phyloP scores from a whole-genome alignment of 108 stramenopile species.

The Fragilaria radians region DNA sequence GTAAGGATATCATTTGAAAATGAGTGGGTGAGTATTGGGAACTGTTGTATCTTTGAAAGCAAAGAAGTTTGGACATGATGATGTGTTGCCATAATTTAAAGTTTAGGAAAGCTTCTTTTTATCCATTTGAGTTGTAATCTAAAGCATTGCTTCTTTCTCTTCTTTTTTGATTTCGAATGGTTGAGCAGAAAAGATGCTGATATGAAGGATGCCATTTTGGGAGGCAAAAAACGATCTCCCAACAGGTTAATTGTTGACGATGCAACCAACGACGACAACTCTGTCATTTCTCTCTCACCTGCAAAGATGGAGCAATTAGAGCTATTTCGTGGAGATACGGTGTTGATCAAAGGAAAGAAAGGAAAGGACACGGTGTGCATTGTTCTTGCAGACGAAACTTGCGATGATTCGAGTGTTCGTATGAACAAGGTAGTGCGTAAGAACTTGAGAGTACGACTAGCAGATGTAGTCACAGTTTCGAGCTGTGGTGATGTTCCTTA shows the following conservation, averaged over 20 bases:
- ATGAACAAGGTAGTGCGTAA: constrained; percentile 99
- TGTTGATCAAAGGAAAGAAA: constrained; percentile 99
- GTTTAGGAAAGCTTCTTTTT: too few species aligned
- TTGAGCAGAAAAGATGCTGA: constrained; percentile 68
- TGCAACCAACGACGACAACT: constrained; percentile 99
- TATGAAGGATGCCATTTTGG: constrained; percentile 82
- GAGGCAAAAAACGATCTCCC: constrained; percentile 93
- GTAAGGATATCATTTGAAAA: too few species aligned
- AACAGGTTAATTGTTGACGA: constrained; percentile 99
- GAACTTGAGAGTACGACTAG: constrained; percentile 95
- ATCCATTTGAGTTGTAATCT: too few species aligned
- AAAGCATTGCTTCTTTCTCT: too few species aligned
- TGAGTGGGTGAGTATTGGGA: too few species aligned
- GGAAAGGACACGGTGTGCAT: constrained; percentile 98
- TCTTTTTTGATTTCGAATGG: too few species aligned
- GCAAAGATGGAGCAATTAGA: constrained; percentile 98
- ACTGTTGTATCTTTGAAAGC: too few species aligned
- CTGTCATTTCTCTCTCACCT: constrained; percentile 85
- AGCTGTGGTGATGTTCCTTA: constrained; percentile 97
- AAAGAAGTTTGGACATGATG: too few species aligned
- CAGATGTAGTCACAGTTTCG: constrained; percentile 94
- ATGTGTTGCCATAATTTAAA: too few species aligned
- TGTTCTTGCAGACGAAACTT: constrained; percentile 95
- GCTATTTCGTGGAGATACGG: constrained; percentile 98
- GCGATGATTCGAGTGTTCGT: constrained; percentile 91